A percentile compares a stretch with the other conserved stretches of the same genome.
phyloP scores from a whole-genome alignment of 768 basidiomycete genomes.

The Suillus occidentalis region DNA sequence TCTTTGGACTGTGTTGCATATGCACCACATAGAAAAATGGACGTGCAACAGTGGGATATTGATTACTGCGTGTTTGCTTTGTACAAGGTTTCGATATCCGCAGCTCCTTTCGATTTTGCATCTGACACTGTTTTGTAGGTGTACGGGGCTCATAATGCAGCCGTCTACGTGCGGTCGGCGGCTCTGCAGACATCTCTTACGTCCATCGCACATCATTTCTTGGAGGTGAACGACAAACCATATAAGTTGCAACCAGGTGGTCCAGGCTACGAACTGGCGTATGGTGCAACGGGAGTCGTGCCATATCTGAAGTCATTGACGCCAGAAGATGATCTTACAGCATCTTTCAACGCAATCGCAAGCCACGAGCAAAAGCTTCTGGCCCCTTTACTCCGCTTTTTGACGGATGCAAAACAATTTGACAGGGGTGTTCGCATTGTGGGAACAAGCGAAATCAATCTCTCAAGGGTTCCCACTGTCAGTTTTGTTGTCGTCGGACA shows the following conservation, averaged over 20 bases:
- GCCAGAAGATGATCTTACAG: slow-evolving; percentile 44
- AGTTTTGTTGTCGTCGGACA: slow-evolving; percentile 69
- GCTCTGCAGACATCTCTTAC: slow-evolving; percentile 52
- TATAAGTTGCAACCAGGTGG: slow-evolving; percentile 76
- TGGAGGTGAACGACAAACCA: slow-evolving; percentile 42
- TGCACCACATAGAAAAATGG: slow-evolving; percentile 69
- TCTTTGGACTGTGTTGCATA: slow-evolving; percentile 79
- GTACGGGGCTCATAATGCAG: slow-evolving; percentile 73
- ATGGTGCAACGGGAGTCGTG: slow-evolving; percentile 57
- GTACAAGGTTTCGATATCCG: slow-evolving; percentile 58
- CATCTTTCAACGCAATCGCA: slow-evolving; percentile 57
- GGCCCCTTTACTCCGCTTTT: slow-evolving; percentile 52
- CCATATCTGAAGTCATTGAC: slow-evolving; percentile 66
- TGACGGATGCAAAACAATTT: slow-evolving; percentile 48
- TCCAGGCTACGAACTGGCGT: slow-evolving; percentile 71
- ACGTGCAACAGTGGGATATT: slow-evolving; percentile 76
- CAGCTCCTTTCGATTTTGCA: not conserved
- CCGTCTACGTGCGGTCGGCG: slow-evolving; percentile 55
- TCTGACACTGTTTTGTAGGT: slow-evolving; percentile 41
- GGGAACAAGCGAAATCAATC: slow-evolving; percentile 49
- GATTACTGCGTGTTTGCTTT: slow-evolving; percentile 72
- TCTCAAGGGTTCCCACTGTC: slow-evolving; percentile 62
- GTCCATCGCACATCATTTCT: slow-evolving; percentile 72
- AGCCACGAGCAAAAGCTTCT: slow-evolving; percentile 61
- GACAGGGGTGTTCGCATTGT: slow-evolving; percentile 67